These are phyloP conservation scores for Mucor sp. DNA, from an alignment of 371 early-diverging fungal species.

Conservation along the genomic window DNA sequence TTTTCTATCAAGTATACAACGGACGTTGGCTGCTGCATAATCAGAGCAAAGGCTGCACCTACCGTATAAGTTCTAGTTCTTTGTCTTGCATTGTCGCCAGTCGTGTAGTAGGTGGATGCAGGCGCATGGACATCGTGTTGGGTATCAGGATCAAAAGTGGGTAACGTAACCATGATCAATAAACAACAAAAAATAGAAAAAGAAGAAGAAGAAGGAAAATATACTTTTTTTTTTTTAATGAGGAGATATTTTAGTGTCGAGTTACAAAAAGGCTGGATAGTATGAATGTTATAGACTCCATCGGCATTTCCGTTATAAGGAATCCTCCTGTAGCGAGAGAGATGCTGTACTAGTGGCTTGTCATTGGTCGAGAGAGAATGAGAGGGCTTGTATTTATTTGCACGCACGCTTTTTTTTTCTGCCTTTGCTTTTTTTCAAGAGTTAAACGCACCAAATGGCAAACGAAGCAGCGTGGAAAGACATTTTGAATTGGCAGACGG, in stretches of 20 bases:
- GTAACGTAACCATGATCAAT: conserved; percentile 16
- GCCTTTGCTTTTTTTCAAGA: not conserved
- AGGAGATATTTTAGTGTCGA: not conserved
- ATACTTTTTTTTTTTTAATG: not conserved
- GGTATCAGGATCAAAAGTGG: conserved; percentile 12
- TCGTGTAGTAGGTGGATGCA: conserved; percentile 53
- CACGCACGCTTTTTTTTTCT: not conserved
- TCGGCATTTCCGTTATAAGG: not conserved
- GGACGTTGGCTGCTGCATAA: too few relatives aligned
- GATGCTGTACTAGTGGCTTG: conserved; percentile 3
- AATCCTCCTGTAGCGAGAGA: not conserved
- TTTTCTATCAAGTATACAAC: conserved; percentile 3
- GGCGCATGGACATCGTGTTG: conserved; percentile 45
- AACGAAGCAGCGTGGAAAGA: conserved; percentile 23
- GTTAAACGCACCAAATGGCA: not conserved
- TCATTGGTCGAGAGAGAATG: not conserved
- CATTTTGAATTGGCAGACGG: conserved; percentile 23
- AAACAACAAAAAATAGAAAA: conserved; percentile 8
- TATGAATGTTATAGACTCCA: not conserved
- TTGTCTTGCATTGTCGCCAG: conserved; percentile 43
- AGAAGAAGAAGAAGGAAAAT: conserved; percentile 1
- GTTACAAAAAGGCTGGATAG: not conserved
- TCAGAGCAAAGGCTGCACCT: not conserved
- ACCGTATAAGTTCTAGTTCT: conserved; percentile 36
- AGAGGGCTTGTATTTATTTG: not conserved